Percentiles rank a stretch among this genome's conserved stretches.
These are phyloP conservation scores for Alnus rubra DNA, from an alignment of 306 rosid genomes.

Conservation along the genomic window DNA sequence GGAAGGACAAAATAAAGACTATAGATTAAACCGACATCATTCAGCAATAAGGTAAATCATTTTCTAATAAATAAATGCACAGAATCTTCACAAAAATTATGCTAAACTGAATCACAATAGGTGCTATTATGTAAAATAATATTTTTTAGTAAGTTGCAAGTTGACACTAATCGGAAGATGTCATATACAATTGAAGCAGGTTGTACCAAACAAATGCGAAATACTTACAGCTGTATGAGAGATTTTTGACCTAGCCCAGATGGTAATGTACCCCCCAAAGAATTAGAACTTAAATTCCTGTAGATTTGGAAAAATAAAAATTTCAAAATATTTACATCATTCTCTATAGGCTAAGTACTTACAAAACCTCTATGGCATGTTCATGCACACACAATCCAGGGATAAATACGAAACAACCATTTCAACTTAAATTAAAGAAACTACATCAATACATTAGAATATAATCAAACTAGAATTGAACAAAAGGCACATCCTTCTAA, in stretches of 20 bases:
- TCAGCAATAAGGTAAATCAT: neutral
- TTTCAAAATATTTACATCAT: conserved; percentile 2
- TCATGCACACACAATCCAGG: neutral
- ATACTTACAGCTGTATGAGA: conserved; percentile 69
- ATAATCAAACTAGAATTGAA: neutral
- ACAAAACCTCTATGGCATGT: conserved; percentile 15
- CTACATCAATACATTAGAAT: neutral
- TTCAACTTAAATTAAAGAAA: neutral
- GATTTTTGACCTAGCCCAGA: conserved; percentile 72
- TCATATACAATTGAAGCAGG: neutral
- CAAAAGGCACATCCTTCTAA: neutral
- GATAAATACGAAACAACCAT: neutral
- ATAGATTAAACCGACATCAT: neutral
- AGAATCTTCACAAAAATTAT: neutral
- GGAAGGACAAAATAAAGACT: neutral
- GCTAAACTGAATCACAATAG: conserved; percentile 15
- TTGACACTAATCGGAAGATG: conserved; percentile 17
- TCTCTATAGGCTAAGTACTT: neutral
- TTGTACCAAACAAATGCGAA: conserved; percentile 14
- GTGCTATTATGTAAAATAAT: conserved; percentile 10
- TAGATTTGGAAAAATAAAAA: conserved; percentile 13
- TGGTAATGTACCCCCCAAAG: conserved; percentile 67
- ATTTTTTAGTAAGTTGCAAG: neutral
- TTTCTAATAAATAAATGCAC: neutral
- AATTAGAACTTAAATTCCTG: conserved; percentile 90